These are phyloP conservation scores for Phytophthora ohioensis DNA, from an alignment of 352 stramenopile species.

Conservation along the genomic window DNA sequence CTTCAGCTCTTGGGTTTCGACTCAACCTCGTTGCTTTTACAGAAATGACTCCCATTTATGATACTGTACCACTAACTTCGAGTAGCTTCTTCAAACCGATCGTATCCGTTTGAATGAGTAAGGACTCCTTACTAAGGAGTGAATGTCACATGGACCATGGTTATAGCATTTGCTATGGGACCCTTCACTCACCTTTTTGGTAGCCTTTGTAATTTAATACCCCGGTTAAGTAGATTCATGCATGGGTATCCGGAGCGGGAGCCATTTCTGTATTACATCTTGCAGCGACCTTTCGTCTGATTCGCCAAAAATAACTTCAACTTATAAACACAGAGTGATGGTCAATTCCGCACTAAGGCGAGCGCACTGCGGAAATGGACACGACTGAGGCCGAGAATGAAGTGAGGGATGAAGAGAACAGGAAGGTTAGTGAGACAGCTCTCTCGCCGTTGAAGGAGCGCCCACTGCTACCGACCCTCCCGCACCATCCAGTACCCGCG, in stretches of 20 bases:
- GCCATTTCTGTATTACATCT: neutral
- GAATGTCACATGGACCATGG: too few relatives aligned
- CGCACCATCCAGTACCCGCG: constrained; percentile 19
- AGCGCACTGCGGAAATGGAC: constrained; percentile 4
- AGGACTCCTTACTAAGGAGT: too few relatives aligned
- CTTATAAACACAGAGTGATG: constrained; percentile 29
- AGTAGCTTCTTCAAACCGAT: too few relatives aligned
- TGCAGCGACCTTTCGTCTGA: constrained; percentile 21
- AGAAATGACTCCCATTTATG: too few relatives aligned
- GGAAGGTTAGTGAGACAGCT: neutral
- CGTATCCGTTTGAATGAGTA: too few relatives aligned
- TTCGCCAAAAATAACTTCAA: constrained; percentile 40
- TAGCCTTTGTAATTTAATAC: too few relatives aligned
- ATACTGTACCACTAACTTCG: too few relatives aligned
- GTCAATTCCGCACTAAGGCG: constrained; percentile 5
- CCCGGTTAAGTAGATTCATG: too few relatives aligned
- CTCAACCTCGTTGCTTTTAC: constrained; percentile 7
- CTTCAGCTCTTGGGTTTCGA: constrained; percentile 33
- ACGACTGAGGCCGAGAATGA: constrained; percentile 3
- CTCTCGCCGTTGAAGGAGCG: neutral
- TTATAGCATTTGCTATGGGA: too few relatives aligned
- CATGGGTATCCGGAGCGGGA: too few relatives aligned
- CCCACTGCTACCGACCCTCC: constrained; percentile 38
- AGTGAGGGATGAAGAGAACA: neutral
- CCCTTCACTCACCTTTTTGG: too few relatives aligned